These are phyloP conservation scores for Colletotrichum navitas DNA, from an alignment of 2,329 filamentous ascomycete genomes.

Conservation along the genomic window DNA sequence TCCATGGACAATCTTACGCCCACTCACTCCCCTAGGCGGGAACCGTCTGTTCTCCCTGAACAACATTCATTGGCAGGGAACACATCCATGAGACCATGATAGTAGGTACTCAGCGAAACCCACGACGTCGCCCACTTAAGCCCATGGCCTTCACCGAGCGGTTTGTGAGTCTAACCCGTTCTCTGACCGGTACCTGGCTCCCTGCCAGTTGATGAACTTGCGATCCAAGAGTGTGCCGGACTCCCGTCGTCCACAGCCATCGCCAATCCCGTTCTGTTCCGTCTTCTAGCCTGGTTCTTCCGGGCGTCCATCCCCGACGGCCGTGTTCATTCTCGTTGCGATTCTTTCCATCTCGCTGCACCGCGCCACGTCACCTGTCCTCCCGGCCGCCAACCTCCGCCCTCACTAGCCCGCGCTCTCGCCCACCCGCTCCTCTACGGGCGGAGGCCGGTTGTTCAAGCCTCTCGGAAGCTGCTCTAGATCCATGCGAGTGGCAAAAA, in stretches of 20 bases:
- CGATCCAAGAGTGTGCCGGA: background rate
- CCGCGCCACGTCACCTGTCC: background rate
- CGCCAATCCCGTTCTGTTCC: background rate
- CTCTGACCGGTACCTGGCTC: no score
- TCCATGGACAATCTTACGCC: no score
- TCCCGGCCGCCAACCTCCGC: conserved; percentile 8
- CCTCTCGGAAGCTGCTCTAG: conserved; percentile 6
- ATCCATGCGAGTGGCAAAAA: conserved; percentile 15
- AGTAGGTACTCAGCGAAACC: background rate
- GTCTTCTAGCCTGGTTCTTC: conserved; percentile 2
- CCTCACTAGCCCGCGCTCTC: background rate
- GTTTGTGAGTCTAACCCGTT: background rate
- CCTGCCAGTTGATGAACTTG: background rate
- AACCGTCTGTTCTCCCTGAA: background rate
- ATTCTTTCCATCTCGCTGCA: background rate
- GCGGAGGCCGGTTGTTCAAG: background rate
- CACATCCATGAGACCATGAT: background rate
- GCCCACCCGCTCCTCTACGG: background rate
- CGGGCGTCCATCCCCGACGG: conserved; percentile 1
- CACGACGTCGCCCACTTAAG: background rate
- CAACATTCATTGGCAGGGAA: background rate
- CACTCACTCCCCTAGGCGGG: no score
- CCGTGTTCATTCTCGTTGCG: no score
- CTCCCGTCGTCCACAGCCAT: background rate
- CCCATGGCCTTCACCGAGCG: conserved; percentile 5